phyloP scores from a whole-genome alignment of 1,284 basidiomycete genomes.

The Tilletia caries region DNA sequence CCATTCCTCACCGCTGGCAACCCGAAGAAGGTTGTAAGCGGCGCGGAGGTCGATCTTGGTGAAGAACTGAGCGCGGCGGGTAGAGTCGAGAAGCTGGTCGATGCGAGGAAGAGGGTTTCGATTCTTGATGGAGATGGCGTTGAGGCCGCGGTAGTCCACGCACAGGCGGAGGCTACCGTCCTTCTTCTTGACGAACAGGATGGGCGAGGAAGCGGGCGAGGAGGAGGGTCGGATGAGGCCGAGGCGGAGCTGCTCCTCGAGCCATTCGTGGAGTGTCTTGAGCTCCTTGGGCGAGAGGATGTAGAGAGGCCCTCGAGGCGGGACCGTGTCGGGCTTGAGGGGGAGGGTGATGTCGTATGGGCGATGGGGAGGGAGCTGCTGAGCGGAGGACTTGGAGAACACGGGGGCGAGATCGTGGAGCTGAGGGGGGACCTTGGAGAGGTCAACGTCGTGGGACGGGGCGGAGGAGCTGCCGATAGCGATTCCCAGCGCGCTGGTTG shows the following conservation, averaged over 20 bases:
- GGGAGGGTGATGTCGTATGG: not conserved
- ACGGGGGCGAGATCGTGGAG: slow-evolving; percentile 37
- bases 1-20: slow-evolving; percentile 54
- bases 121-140: slow-evolving; percentile 56
- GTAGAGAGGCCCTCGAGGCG: not conserved
- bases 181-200: slow-evolving; percentile 61
- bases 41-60: slow-evolving; percentile 54
- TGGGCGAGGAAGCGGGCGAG: slow-evolving; percentile 5
- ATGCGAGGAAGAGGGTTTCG: slow-evolving; percentile 54
- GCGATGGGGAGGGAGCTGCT: not conserved
- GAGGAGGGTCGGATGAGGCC: not conserved
- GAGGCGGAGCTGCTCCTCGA: not conserved
- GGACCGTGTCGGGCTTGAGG: not conserved
- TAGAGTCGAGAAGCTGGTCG: slow-evolving; percentile 54
- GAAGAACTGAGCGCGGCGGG: slow-evolving; percentile 49
- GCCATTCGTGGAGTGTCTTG: not conserved
- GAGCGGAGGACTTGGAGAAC: slow-evolving; percentile 35
- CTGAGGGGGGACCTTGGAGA: slow-evolving; percentile 18
- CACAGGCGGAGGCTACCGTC: slow-evolving; percentile 55
- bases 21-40: slow-evolving; percentile 54
- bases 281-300: not conserved
- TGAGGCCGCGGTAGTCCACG: slow-evolving; percentile 58
- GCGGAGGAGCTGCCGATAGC: no score
- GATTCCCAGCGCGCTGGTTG: no score
- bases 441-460: no score